A percentile compares a stretch with the other conserved stretches of the same genome.
phyloP scores from a whole-genome alignment of 2,329 filamentous ascomycete genomes.

The Microsporum audouinii region DNA sequence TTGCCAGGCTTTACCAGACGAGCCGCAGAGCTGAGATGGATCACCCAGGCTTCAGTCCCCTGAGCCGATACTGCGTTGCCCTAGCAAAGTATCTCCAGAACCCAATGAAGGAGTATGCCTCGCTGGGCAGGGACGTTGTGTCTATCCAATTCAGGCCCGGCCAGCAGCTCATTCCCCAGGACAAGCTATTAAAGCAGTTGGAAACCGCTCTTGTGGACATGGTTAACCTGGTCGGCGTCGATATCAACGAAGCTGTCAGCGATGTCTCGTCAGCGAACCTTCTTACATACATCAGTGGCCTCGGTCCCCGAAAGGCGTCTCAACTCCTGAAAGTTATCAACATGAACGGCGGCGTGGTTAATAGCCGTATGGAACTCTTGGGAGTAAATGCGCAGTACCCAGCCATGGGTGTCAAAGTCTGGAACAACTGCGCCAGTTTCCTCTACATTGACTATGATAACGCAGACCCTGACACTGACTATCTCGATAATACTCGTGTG shows the following conservation, averaged over 20 bases:
- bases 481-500: slow-evolving; percentile 90
- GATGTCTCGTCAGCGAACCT: slow-evolving; percentile 77
- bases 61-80: slow-evolving; percentile 81
- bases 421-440: slow-evolving; percentile 96
- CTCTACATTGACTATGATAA: slow-evolving; percentile 78
- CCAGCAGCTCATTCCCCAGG: slow-evolving; percentile 76
- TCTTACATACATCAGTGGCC: slow-evolving; percentile 77
- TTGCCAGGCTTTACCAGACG: slow-evolving; percentile 90
- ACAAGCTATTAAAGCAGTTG: slow-evolving; percentile 73
- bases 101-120: slow-evolving; percentile 91
- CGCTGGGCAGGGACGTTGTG: slow-evolving; percentile 73
- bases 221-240: slow-evolving; percentile 91
- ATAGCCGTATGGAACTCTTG: slow-evolving; percentile 74
- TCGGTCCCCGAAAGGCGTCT: slow-evolving; percentile 83
- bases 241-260: slow-evolving; percentile 80
- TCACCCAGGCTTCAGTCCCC: slow-evolving; percentile 64
- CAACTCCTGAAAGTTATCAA: slow-evolving; percentile 81
- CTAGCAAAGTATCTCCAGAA: slow-evolving; percentile 88
- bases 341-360: slow-evolving; percentile 74
- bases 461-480: slow-evolving; percentile 72
- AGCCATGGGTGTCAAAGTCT: slow-evolving; percentile 80
- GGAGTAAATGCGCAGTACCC: slow-evolving; percentile 73
- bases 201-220: slow-evolving; percentile 98
- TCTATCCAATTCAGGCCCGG: slow-evolving; percentile 83
- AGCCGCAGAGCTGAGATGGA: slow-evolving; percentile 68